Base-by-base conservation (phyloP, 2,329 filamentous ascomycete genomes). In the Venturia oleaginea region DNA sequence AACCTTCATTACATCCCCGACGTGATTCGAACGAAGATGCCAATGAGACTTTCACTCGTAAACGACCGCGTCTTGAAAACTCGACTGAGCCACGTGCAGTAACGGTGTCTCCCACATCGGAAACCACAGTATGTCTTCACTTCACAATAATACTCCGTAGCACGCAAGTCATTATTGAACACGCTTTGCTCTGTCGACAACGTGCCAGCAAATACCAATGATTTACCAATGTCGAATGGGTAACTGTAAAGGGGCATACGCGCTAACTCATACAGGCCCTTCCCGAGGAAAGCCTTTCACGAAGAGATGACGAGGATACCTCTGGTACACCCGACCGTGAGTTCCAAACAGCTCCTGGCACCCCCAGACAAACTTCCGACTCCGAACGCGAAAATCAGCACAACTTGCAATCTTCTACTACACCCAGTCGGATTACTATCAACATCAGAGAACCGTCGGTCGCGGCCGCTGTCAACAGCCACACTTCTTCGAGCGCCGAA, bases 1-100 rank as follows among this genome's bases (percentile, higher is more conserved):
- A 69, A 68, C 70, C 71, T 67, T 70, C 72, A 64, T 72, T 72
- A 67, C 73, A 73, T 68, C 71, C 72, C 24, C 73, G 73, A 67
- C 77, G 78, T 71, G 75, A 79, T 67, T 73, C 74, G 65, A 74
- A 74, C 66, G 77, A 76, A 70, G 77, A 80, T 72, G 75, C 75
- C 64, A 75, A 79, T 69, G 71, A 74, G 62, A 76, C 76, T 42
- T 73, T 76, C 65, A 75, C 76, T 38, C 76, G 78, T 70, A 81
- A 80, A 73, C 76, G 78, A 70, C 78, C 76, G 66, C 71, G 75
- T 64, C 66, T 75, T 62, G 79, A 76, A 69, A 75, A 32, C 34
- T 46, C 37, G 34, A 34, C 59, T n/a, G 22, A 42, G 32, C 59
- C 37, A 24, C 22, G 46, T 27, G 46, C 46, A 51, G 46, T 15